Evolutionary conservation across 2,329 filamentous ascomycete species (phyloP), one percentile per base, ranked within the genome.

Genomic region (Aspergillus hiratsukae): DNA sequence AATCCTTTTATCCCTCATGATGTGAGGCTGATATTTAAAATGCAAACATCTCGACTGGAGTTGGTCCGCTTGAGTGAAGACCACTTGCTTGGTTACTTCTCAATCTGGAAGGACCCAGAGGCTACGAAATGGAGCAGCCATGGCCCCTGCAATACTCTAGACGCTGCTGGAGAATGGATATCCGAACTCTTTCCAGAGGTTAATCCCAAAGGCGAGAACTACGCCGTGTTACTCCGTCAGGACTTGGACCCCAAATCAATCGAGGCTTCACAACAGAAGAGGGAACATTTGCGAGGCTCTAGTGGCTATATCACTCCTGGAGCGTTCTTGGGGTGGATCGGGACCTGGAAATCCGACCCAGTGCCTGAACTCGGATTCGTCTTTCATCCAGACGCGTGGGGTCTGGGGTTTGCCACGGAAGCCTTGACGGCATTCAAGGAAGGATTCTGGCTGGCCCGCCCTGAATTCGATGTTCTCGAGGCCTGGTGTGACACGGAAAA

Each of bases 41-140:
- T n/a, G n/a, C n/a, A n/a, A n/a, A n/a, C n/a, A n/a, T n/a, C n/a
- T n/a, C n/a, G n/a, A 46, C 43, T 58, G 4, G 19, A 63, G 9
- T 51, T 64, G 14, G 57, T 61, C 48, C 60, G 55, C 1, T 35
- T 64, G 2, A 59, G 27, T 1, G 29, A 51, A 10, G 51, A 57
- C 9, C 62, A 64, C 43, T 43, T 53, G 19, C 40, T 45, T 17
- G 62, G 57, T 1, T 64, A 61, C 48, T 56, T 61, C 17, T 51
- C 54, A 4, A 58, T 64, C 37, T 60, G 60, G 58, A 61, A 58
- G 21, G 60, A 64, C 17, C 57, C 57, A 3, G 9, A 56, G 23
- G 54, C 58, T n/a, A 62, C 62, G 4, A 52, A 57, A 46, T 64
- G 62, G 60, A 61, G 58, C 46, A 45, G 60, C 6, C 58, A 62